Percentiles rank a stretch among this genome's conserved stretches.
phyloP scores from a whole-genome alignment of 2,329 filamentous ascomycete genomes.

The Emmonsiellopsis sp. region DNA sequence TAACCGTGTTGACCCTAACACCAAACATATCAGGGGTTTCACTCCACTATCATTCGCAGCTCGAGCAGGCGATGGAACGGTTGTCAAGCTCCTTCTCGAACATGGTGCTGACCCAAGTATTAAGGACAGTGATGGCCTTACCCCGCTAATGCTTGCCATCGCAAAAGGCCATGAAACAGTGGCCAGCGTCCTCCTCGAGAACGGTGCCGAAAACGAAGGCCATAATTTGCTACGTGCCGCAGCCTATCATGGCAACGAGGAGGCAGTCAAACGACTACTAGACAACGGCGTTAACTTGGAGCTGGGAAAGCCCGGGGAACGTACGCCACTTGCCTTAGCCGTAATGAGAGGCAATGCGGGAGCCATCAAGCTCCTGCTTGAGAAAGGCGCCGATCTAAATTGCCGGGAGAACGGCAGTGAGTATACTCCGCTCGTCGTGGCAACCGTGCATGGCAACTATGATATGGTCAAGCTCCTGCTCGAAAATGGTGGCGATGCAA shows the following conservation, averaged over 20 bases:
- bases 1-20: no score
- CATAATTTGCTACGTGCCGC: neutral
- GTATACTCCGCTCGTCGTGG: constrained; percentile 4
- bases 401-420: neutral
- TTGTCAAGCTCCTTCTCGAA: no score
- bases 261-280: neutral
- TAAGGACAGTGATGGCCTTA: neutral
- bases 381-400: constrained; percentile 7
- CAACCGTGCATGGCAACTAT: constrained; percentile 14
- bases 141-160: neutral
- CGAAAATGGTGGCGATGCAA: constrained; percentile 15
- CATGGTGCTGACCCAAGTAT: neutral
- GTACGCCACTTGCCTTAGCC: constrained; percentile 15
- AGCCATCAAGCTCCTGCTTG: constrained; percentile 17
- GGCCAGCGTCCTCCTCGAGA: no score
- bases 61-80: no score
- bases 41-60: no score
- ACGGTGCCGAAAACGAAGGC: neutral
- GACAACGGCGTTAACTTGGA: neutral
- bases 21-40: no score
- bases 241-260: neutral
- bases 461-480: constrained; percentile 17
- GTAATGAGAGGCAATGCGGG: constrained; percentile 13
- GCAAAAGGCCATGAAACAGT: no score
- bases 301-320: neutral